A percentile compares a stretch with the other conserved stretches of the same genome.
Evolutionary conservation across 1,139 yeast species (phyloP).

Genomic region (Kodamaea plutei): DNA sequence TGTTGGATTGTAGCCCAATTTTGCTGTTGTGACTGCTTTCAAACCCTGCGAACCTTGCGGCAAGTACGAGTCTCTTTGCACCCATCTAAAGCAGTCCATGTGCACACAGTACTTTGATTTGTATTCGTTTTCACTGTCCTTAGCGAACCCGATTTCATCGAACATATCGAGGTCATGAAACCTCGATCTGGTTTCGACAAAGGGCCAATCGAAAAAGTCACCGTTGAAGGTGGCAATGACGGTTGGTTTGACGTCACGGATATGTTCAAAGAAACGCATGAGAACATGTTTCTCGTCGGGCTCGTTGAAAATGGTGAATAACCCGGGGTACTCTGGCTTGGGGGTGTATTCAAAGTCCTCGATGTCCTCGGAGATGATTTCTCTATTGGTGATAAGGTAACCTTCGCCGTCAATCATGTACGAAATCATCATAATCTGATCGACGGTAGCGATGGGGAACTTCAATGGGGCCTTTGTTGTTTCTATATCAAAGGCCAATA

Average conservation of each 20-base stretch:
- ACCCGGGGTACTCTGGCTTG: conserved; percentile 90
- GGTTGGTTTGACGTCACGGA: conserved; percentile 83
- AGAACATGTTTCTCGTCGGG: conserved; percentile 74
- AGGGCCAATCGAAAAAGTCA: conserved; percentile 99
- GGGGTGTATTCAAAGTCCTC: conserved; percentile 98
- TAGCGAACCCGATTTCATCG: conserved; percentile 90
- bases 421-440: conserved; percentile 98
- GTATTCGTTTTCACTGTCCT: conserved; percentile 87
- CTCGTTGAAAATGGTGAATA: conserved; percentile 87
- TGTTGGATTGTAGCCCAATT: conserved; percentile 92
- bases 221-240: conserved; percentile 98
- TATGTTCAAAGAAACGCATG: conserved; percentile 80
- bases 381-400: conserved; percentile 86
- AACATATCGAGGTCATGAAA: conserved; percentile 85
- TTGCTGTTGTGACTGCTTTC: conserved; percentile 95
- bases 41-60: conserved; percentile 99
- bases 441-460: conserved; percentile 90
- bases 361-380: conserved; percentile 89
- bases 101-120: conserved; percentile 91
- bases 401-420: conserved; percentile 99
- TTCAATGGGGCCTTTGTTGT: conserved; percentile 95
- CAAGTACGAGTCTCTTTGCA: conserved; percentile 93
- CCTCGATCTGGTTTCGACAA: conserved; percentile 82
- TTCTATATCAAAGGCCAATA: conserved; percentile 95
- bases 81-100: conserved; percentile 99